Percentiles rank a stretch among this genome's conserved stretches.
Evolutionary conservation across 1,139 yeast species (phyloP).

Genomic region (Hanseniaspora gamundiae): DNA sequence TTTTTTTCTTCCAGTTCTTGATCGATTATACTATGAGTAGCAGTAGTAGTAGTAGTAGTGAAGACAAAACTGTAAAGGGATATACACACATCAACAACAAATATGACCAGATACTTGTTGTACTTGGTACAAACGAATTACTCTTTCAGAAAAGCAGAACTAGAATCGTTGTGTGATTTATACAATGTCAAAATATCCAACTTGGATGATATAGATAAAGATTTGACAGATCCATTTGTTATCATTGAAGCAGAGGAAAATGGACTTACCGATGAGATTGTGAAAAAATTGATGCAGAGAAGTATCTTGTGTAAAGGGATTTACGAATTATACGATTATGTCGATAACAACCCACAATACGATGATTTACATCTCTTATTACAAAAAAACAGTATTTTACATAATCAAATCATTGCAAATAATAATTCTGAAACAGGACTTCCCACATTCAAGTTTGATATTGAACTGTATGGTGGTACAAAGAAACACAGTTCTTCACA

Average conservation of each 20-base stretch:
- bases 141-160: conserved; percentile 67
- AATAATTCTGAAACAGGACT: background rate
- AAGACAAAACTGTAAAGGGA: background rate
- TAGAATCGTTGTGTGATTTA: conserved; percentile 70
- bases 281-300: conserved; percentile 48
- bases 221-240: conserved; percentile 60
- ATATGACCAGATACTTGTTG: conserved; percentile 41
- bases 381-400: background rate
- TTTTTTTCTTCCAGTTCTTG: too few relatives aligned
- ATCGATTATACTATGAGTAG: too few relatives aligned
- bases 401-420: background rate
- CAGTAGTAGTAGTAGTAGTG: too few relatives aligned
- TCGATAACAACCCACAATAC: conserved; percentile 35
- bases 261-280: conserved; percentile 53
- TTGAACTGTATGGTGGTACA: conserved; percentile 63
- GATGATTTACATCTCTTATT: conserved; percentile 27
- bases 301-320: conserved; percentile 64
- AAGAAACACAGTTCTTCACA: conserved; percentile 33
- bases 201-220: conserved; percentile 45
- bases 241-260: conserved; percentile 40
- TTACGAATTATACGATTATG: conserved; percentile 63
- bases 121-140: conserved; percentile 79
- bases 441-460: conserved; percentile 66
- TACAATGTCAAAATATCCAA: conserved; percentile 28
- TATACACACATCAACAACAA: background rate